Evolutionary conservation across 805 yeast species (phyloP).

Genomic region (Yamadazyma sp.): DNA sequence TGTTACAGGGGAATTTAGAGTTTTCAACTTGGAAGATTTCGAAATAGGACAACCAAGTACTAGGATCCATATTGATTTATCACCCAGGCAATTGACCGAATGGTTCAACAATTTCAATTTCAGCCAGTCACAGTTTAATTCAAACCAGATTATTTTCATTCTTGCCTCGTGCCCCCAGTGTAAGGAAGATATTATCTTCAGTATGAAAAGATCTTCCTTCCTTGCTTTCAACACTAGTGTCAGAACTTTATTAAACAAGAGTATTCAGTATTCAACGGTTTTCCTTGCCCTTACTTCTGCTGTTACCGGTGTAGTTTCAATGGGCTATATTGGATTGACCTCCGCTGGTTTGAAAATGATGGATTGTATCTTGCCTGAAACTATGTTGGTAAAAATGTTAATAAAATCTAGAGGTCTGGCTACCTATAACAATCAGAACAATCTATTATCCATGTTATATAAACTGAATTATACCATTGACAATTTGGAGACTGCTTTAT

Average conservation of each 20-base stretch:
- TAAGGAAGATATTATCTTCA: conserved; percentile 30
- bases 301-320: conserved; percentile 35
- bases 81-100: conserved; percentile 14
- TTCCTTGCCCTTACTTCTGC: conserved; percentile 38
- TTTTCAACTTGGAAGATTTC: conserved; percentile 8
- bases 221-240: conserved; percentile 19
- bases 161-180: conserved; percentile 42
- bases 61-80: conserved; percentile 8
- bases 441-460: conserved; percentile 8
- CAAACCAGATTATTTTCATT: conserved; percentile 13
- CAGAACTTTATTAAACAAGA: conserved; percentile 16
- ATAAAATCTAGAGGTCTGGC: conserved; percentile 4
- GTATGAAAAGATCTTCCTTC: conserved; percentile 26
- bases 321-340: conserved; percentile 38
- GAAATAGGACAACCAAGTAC: conserved; percentile 13
- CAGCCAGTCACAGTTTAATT: too few species aligned
- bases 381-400: conserved; percentile 24
- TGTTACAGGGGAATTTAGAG: not conserved
- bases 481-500: conserved; percentile 28
- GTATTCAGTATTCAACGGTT: conserved; percentile 29
- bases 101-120: conserved; percentile 12
- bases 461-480: conserved; percentile 16
- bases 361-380: conserved; percentile 34
- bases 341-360: conserved; percentile 36
- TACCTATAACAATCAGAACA: not conserved